These are phyloP conservation scores for Elsinoe australis DNA, from an alignment of 2,329 filamentous ascomycete species.

Conservation along the genomic window DNA sequence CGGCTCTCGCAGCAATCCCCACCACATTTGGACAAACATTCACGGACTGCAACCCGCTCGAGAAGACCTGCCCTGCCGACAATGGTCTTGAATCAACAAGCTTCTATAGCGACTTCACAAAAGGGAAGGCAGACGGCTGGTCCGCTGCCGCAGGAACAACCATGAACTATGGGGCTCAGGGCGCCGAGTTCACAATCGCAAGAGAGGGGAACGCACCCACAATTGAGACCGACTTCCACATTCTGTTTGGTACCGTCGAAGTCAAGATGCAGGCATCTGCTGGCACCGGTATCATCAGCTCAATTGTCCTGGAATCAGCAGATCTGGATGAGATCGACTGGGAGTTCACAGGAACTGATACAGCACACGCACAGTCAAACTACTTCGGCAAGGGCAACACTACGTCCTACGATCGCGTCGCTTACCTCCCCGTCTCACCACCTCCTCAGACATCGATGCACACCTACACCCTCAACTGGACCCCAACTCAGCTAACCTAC, in stretches of 20 bases:
- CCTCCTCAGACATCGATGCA: conserved; percentile 52
- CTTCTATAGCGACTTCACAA: conserved; percentile 43
- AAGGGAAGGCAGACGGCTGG: conserved; percentile 53
- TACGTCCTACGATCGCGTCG: conserved; percentile 62
- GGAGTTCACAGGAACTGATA: conserved; percentile 65
- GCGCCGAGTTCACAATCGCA: conserved; percentile 64
- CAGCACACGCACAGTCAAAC: conserved; percentile 58
- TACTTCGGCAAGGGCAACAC: conserved; percentile 69
- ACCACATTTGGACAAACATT: conserved; percentile 62
- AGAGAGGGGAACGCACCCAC: conserved; percentile 69
- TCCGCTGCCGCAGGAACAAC: conserved; percentile 56
- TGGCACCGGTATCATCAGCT: conserved; percentile 67
- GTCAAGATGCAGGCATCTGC: conserved; percentile 66
- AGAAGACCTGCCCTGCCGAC: conserved; percentile 61
- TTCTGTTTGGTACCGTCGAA: conserved; percentile 76
- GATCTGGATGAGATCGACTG: conserved; percentile 83
- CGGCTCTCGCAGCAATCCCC: conserved; percentile 36
- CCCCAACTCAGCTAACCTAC: conserved; percentile 57
- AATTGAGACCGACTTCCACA: conserved; percentile 69
- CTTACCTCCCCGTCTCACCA: conserved; percentile 51
- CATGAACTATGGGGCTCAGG: conserved; percentile 54
- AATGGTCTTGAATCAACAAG: conserved; percentile 58
- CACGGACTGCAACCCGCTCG: conserved; percentile 69
- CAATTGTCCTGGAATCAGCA: conserved; percentile 74
- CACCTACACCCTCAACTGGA: conserved; percentile 70